phyloP scores from a whole-genome alignment of 2,329 filamentous ascomycete genomes.

The Diatrype stigma region DNA sequence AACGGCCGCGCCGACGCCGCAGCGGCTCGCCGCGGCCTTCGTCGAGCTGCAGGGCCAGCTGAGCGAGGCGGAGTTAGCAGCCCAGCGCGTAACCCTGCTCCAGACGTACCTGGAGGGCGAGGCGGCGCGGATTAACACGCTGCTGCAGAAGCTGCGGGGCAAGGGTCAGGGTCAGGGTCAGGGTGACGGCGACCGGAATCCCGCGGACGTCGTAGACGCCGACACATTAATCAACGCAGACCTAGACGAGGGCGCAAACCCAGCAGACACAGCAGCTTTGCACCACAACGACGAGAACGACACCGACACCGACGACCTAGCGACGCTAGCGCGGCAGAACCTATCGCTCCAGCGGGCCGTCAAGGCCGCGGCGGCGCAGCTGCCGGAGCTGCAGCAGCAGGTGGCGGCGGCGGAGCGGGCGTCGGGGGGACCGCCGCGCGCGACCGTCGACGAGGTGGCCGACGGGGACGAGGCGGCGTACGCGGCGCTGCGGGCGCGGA shows the following conservation, averaged over 20 bases:
- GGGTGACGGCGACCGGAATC: too few relatives aligned
- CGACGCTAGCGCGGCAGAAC: conserved; percentile 60
- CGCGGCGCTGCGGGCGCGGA: conserved; percentile 50
- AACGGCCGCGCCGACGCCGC: conserved; percentile 42
- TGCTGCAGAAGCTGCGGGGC: conserved; percentile 40
- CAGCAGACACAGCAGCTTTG: too few relatives aligned
- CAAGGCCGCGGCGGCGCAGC: conserved; percentile 61
- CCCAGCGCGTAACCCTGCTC: conserved; percentile 52
- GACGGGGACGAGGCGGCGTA: conserved; percentile 57
- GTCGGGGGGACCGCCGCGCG: conserved; percentile 15
- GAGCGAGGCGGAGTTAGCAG: conserved; percentile 52
- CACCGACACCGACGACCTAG: not conserved
- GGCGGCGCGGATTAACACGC: conserved; percentile 31
- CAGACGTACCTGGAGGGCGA: conserved; percentile 52
- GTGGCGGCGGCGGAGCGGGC: conserved; percentile 37
- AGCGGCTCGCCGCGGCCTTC: conserved; percentile 48
- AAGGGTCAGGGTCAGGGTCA: conserved; percentile 42
- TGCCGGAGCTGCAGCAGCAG: conserved; percentile 62
- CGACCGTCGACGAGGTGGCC: conserved; percentile 54
- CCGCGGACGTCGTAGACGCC: too few relatives aligned
- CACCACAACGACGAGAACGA: too few relatives aligned
- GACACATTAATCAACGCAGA: too few relatives aligned
- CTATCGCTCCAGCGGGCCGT: conserved; percentile 67
- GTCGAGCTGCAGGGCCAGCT: conserved; percentile 52
- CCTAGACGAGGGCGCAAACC: too few relatives aligned